Evolutionary conservation across 2,329 filamentous ascomycete genomes (phyloP).

Genomic region (Ceratocystiopsis minuta): DNA sequence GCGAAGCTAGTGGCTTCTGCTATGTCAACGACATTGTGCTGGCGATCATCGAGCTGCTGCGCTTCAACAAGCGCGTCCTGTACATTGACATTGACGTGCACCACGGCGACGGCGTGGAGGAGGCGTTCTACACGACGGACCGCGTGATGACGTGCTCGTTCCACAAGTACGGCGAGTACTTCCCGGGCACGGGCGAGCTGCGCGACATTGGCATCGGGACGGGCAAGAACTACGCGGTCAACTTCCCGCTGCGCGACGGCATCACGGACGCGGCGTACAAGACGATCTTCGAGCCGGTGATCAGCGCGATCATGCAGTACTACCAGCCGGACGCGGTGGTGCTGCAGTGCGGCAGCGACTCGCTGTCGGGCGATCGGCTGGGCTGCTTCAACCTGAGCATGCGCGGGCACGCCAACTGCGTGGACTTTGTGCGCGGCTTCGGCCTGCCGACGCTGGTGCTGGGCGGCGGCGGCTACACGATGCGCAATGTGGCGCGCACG

Average conservation of each 20-base stretch:
- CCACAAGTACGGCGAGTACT: slow-evolving; percentile 92
- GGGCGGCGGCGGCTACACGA: slow-evolving; percentile 90
- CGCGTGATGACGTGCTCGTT: slow-evolving; percentile 87
- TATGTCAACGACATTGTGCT: slow-evolving; percentile 98
- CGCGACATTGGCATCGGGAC: slow-evolving; percentile 73
- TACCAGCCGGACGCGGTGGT: slow-evolving; percentile 87
- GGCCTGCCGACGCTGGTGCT: slow-evolving; percentile 76
- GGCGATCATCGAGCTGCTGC: slow-evolving; percentile 79
- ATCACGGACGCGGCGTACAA: slow-evolving; percentile 84
- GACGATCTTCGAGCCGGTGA: slow-evolving; percentile 79
- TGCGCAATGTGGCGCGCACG: slow-evolving; percentile 87
- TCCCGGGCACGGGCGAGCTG: slow-evolving; percentile 78
- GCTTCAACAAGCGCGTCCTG: slow-evolving; percentile 82
- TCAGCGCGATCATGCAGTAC: slow-evolving; percentile 68
- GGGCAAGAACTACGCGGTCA: slow-evolving; percentile 78
- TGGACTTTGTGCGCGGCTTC: slow-evolving; percentile 78
- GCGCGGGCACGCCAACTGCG: slow-evolving; percentile 85
- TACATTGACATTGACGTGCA: slow-evolving; percentile 91
- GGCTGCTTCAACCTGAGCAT: slow-evolving; percentile 98
- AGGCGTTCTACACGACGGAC: slow-evolving; percentile 70
- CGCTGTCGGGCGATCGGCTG: slow-evolving; percentile 78
- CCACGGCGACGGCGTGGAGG: slow-evolving; percentile 71
- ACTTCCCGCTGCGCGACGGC: slow-evolving; percentile 79
- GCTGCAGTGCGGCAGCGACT: slow-evolving; percentile 89
- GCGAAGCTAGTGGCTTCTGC: slow-evolving; percentile 90